Base-by-base conservation (phyloP, 73 alveolate genomes). In the Stentor coeruleus region DNA sequence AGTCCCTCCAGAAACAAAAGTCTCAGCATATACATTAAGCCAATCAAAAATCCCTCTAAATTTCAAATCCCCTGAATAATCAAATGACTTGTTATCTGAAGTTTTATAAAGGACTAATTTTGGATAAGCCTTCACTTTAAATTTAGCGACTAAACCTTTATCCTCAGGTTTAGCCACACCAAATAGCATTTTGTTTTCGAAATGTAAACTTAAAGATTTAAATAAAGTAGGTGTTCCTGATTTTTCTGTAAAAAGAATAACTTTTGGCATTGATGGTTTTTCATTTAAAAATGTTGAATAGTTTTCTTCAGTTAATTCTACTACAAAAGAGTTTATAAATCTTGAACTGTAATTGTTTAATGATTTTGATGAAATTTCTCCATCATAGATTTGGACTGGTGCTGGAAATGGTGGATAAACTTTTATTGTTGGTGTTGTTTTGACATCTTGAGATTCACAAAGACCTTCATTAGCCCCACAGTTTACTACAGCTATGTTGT, bases 341-440 rank as follows among this genome's bases (percentile, higher is more conserved):
- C 82, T 90, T 37, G 93, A 76, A 6, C 96, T 96, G 0, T 72
- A 82, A 66, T 20, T 31, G 41, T 31, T 66, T 66, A 66, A 20
- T 28, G 79, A 20, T 33, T 66, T 66, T 66, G 42, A 20, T 31
- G 79, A 20, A 40, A 83, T 75, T 35, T 89, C 87, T 11, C 96
- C 98, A 82, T 97, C 98, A 80, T 84, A 85, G 76, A 92, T 96
- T 82, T 88, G 81, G 36, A 95, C 90, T 39, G 99, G 99, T 39
- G 95, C 96, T 40, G 99, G 99, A 84, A 88, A 88, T 26, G 99
- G 98, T 33, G 99, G 99, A 88, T 93, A 97, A 37, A 97, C 91
- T 84, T 92, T 91, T 90, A 93, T 86, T 4, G 95, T 76, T 3
- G 99, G 99, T 85, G 36, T 91, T 39, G 94, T 92, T 3, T 88